phyloP scores from a whole-genome alignment of 495 filamentous ascomycete genomes.

The Usnea hakonensis region DNA sequence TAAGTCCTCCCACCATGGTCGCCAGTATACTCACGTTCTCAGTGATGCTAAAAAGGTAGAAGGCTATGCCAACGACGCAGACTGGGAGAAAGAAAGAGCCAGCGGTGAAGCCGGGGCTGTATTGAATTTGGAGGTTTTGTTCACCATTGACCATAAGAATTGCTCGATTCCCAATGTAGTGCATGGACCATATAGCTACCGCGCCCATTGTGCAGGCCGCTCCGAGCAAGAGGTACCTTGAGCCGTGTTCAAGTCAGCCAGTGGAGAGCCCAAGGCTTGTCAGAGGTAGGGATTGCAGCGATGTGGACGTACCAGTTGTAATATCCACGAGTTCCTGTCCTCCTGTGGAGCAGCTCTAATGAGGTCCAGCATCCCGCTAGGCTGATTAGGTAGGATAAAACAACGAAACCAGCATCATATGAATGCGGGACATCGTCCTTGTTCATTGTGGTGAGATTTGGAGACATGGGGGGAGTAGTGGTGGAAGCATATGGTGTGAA shows the following conservation, averaged over 20 bases:
- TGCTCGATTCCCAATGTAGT: constrained; percentile 79
- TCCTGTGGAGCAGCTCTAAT: constrained; percentile 71
- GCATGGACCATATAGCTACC: constrained; percentile 78
- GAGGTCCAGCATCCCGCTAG: constrained; percentile 68
- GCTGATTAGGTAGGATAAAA: constrained; percentile 72
- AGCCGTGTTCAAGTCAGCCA: neutral
- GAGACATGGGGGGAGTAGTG: neutral
- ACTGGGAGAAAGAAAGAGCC: constrained; percentile 78
- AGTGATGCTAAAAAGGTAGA: constrained; percentile 54
- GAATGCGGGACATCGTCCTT: constrained; percentile 42
- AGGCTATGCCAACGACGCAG: constrained; percentile 61
- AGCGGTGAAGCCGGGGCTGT: constrained; percentile 63
- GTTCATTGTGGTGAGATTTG: neutral
- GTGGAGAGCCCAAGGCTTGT: neutral
- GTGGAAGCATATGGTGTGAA: neutral
- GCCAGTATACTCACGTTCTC: constrained; percentile 49
- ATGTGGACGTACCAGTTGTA: constrained; percentile 55
- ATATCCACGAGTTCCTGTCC: constrained; percentile 56
- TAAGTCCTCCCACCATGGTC: constrained; percentile 52
- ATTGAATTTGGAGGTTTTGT: constrained; percentile 57
- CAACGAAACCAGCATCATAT: constrained; percentile 56
- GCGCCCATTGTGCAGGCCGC: constrained; percentile 74
- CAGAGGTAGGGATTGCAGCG: too few species aligned
- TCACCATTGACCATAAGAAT: constrained; percentile 59
- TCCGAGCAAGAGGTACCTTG: constrained; percentile 61